A percentile compares a stretch with the other conserved stretches of the same genome.
These are phyloP conservation scores for Phytopythium ostracodes DNA, from an alignment of 352 stramenopile species.

Conservation along the genomic window DNA sequence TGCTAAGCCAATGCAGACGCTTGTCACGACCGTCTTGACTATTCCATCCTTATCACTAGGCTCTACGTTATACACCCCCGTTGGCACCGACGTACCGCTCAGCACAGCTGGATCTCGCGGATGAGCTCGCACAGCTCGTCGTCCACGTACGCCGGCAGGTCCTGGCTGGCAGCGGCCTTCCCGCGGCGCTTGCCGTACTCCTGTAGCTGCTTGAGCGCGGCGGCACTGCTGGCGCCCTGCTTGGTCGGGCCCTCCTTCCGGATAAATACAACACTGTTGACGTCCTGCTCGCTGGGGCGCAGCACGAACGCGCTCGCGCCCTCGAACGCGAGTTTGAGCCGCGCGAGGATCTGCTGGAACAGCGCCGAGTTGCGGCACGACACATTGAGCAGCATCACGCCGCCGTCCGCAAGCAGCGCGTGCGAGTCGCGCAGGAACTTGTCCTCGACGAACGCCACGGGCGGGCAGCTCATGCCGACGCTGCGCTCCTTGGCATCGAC, in stretches of 20 bases:
- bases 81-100: not conserved
- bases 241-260: conserved; percentile 20
- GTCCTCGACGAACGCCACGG: conserved; percentile 52
- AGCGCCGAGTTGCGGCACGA: conserved; percentile 38
- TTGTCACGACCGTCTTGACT: not conserved
- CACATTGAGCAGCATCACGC: conserved; percentile 67
- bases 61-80: not conserved
- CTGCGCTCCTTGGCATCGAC: conserved; percentile 72
- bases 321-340: conserved; percentile 32
- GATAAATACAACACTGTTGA: conserved; percentile 64
- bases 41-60: not conserved
- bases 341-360: conserved; percentile 47
- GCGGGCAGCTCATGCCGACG: conserved; percentile 67
- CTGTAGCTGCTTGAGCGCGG: conserved; percentile 30
- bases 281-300: conserved; percentile 45
- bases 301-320: conserved; percentile 22
- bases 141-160: conserved; percentile 31
- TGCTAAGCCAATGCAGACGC: not conserved
- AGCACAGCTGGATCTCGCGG: conserved; percentile 42
- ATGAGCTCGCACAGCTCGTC: conserved; percentile 51
- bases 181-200: conserved; percentile 28
- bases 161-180: conserved; percentile 12
- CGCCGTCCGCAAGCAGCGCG: conserved; percentile 25
- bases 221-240: conserved; percentile 12
- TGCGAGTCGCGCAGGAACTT: conserved; percentile 35